Conservation (phyloP, 1,284 basidiomycete genomes). For the Cryptococcus sp. region DNA sequence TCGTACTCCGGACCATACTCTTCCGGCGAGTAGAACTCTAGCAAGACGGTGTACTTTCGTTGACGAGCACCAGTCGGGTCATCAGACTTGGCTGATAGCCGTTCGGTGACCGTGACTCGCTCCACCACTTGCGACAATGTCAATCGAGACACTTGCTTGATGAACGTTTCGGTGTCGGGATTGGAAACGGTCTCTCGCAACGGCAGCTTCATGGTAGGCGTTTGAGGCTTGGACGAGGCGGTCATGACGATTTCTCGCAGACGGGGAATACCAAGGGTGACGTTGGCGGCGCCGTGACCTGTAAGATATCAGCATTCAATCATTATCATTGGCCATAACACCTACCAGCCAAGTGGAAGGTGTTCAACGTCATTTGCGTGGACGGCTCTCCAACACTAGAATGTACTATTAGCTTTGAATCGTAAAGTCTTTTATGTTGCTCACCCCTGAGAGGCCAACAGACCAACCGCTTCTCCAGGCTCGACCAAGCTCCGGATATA, state of each 20-base stretch:
- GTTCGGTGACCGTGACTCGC: slow-evolving; percentile 78
- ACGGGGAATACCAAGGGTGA: slow-evolving; percentile 98
- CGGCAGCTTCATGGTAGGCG: slow-evolving; percentile 95
- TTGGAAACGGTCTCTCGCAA: slow-evolving; percentile 61
- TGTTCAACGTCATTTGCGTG: slow-evolving; percentile 99
- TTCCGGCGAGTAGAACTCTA: slow-evolving; percentile 81
- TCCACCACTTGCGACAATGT: slow-evolving; percentile 89
- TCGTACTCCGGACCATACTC: slow-evolving; percentile 89
- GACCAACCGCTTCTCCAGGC: slow-evolving; percentile 95
- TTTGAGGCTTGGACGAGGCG: slow-evolving; percentile 93
- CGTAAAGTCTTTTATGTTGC: slow-evolving; percentile 30
- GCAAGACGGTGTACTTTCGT: slow-evolving; percentile 78
- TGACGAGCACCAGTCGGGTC: slow-evolving; percentile 61
- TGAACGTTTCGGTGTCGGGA: slow-evolving; percentile 72
- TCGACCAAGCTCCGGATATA: slow-evolving; percentile 93
- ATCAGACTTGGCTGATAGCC: slow-evolving; percentile 67
- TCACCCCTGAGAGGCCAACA: slow-evolving; percentile 96
- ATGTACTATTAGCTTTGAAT: slow-evolving; percentile 1
- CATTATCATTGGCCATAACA: slow-evolving; percentile 6
- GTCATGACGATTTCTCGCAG: slow-evolving; percentile 99
- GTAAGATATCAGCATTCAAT: slow-evolving; percentile 16
- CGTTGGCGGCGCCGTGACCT: slow-evolving; percentile 99
- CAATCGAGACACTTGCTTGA: slow-evolving; percentile 85
- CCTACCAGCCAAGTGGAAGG: slow-evolving; percentile 96
- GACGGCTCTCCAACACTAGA: slow-evolving; percentile 94